phyloP scores from a whole-genome alignment of 2,329 filamentous ascomycete species.

The Fusarium verrucosum region DNA sequence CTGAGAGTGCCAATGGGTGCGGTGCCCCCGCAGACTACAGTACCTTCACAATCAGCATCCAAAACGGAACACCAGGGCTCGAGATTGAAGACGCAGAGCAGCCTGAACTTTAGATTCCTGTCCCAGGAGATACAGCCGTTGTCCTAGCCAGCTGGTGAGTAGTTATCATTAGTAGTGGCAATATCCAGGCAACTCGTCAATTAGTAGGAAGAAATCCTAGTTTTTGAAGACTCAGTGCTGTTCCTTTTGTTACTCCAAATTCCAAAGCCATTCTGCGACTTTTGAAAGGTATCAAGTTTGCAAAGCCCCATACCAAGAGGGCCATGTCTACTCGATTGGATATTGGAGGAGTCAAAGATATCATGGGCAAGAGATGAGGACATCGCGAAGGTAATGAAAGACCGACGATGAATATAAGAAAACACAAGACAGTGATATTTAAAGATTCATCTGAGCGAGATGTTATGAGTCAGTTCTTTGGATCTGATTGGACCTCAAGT shows the following conservation, averaged over 20 bases:
- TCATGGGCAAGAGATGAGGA: constrained; percentile 4
- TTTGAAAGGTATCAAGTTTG: neutral
- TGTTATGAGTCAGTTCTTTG: neutral
- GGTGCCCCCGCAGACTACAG: constrained; percentile 4
- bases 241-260: constrained; percentile 1
- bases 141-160: constrained; percentile 6
- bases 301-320: neutral
- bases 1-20: neutral
- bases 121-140: neutral
- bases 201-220: neutral
- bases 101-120: neutral
- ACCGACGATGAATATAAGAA: neutral
- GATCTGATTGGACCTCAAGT: neutral
- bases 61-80: neutral
- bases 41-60: neutral
- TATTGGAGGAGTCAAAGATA: neutral
- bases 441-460: neutral
- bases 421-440: neutral
- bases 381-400: neutral
- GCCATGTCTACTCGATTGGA: neutral
- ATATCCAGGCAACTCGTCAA: neutral
- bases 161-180: neutral
- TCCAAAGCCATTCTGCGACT: neutral
- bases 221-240: neutral
- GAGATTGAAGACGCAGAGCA: neutral